phyloP scores from a whole-genome alignment of 108 stramenopile species.

The Pseudonitzschia delicatissima region DNA sequence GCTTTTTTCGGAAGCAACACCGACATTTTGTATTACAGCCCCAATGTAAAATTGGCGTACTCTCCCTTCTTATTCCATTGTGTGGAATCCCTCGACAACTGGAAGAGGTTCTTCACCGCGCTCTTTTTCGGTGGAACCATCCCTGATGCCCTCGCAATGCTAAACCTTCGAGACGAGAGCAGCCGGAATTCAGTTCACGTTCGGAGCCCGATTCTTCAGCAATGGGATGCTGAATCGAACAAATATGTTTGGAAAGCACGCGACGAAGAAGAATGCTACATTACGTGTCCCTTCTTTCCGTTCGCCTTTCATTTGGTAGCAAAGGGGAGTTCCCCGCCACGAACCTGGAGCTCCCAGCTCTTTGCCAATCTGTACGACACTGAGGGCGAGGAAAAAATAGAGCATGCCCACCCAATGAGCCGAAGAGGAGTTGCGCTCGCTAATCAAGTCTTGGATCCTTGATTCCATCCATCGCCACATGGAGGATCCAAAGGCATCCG shows the following conservation, averaged over 20 bases:
- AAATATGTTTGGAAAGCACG: conserved; percentile 3
- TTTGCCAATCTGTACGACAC: conserved; percentile 16
- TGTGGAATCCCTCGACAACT: conserved; percentile 28
- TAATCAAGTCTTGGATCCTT: conserved; percentile 25
- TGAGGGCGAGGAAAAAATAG: not conserved
- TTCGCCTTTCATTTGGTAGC: conserved; percentile 29
- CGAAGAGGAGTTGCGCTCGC: conserved; percentile 17
- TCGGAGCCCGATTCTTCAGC: conserved; percentile 32
- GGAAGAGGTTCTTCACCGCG: conserved; percentile 23
- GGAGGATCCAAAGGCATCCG: conserved; percentile 32
- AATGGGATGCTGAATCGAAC: conserved; percentile 7
- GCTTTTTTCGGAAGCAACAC: conserved; percentile 38
- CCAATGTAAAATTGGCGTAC: conserved; percentile 26
- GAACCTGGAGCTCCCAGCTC: conserved; percentile 30
- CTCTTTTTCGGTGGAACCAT: conserved; percentile 41
- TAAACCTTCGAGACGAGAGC: conserved; percentile 17
- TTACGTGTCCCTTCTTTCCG: conserved; percentile 36
- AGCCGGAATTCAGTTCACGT: conserved; percentile 23
- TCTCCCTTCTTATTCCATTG: conserved; percentile 39
- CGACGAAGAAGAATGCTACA: conserved; percentile 26
- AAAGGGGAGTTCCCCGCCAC: conserved; percentile 18
- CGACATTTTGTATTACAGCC: conserved; percentile 34
- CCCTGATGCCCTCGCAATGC: conserved; percentile 21
- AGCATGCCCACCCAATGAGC: not conserved
- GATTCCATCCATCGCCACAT: conserved; percentile 20